phyloP scores from a whole-genome alignment of 331 rosid species.

The Acacia pycnantha region DNA sequence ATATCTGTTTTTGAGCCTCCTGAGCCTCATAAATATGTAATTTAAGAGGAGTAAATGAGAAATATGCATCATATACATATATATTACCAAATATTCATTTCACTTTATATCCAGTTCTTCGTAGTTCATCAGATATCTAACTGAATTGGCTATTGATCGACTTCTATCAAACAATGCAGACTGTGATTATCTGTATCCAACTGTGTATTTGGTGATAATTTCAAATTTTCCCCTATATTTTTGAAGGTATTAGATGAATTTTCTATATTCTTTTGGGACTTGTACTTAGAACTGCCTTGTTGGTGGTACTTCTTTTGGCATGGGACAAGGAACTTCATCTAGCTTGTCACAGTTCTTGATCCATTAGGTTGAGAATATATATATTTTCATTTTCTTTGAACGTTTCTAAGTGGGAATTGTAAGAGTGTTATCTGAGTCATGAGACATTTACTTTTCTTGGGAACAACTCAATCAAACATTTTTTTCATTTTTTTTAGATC shows the following conservation, averaged over 20 bases:
- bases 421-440: not conserved
- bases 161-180: not conserved
- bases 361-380: not conserved
- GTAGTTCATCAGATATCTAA: not conserved
- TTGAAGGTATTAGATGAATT: not conserved
- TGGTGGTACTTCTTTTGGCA: not conserved
- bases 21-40: slow-evolving; percentile 17
- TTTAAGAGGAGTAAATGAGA: slow-evolving; percentile 9
- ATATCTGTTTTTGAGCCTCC: slow-evolving; percentile 20
- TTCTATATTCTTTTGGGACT: not conserved
- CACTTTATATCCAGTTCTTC: not conserved
- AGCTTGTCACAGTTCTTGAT: not conserved
- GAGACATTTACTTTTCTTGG: not conserved
- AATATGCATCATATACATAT: not conserved
- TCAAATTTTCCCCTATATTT: not conserved
- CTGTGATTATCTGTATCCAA: not conserved
- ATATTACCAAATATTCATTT: not conserved
- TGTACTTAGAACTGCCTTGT: not conserved
- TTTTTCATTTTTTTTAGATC: not conserved
- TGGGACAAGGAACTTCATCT: not conserved
- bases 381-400: not conserved
- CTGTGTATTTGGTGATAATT: not conserved
- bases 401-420: not conserved
- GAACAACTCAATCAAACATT: not conserved
- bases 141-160: not conserved